phyloP scores from a whole-genome alignment of 2,329 filamentous ascomycete species.

The Monosporascus cannonballus region DNA sequence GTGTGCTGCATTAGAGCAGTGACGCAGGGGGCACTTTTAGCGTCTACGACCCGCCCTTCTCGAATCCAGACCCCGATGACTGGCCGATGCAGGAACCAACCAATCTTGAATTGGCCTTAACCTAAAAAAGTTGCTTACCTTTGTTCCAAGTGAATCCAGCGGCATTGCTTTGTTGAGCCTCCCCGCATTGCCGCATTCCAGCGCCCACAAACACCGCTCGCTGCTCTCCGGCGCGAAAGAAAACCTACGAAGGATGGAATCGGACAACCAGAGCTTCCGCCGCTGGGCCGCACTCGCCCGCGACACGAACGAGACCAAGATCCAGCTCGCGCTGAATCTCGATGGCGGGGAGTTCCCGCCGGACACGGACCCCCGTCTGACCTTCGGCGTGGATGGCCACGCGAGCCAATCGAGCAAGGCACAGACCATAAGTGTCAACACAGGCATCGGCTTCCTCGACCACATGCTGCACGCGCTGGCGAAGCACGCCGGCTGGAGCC shows the following conservation, averaged over 20 bases:
- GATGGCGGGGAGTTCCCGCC: conserved; percentile 78
- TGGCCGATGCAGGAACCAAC: not conserved
- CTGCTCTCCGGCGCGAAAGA: not conserved
- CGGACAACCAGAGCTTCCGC: conserved; percentile 18
- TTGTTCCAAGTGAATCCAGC: no score
- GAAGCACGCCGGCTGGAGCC: conserved; percentile 92
- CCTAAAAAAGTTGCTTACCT: not conserved
- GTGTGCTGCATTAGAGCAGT: not conserved
- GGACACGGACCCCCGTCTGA: conserved; percentile 52
- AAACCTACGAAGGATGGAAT: conserved; percentile 17
- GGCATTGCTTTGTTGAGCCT: not conserved
- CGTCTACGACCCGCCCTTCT: not conserved
- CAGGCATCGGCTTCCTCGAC: conserved; percentile 95
- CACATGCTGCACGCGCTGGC: conserved; percentile 97
- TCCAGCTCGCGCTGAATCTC: conserved; percentile 85
- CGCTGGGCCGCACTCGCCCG: conserved; percentile 77
- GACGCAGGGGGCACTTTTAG: not conserved
- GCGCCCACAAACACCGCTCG: no score
- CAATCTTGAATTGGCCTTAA: not conserved
- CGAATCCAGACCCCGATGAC: not conserved
- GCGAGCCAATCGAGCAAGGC: conserved; percentile 78
- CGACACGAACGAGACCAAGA: conserved; percentile 97
- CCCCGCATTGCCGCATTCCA: not conserved
- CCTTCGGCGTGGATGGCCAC: conserved; percentile 55
- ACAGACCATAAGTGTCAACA: conserved; percentile 82